Percentiles rank a stretch among this genome's conserved stretches.
Evolutionary conservation across 2,329 filamentous ascomycete genomes (phyloP).

Genomic region (Pseudocercospora ulei): DNA sequence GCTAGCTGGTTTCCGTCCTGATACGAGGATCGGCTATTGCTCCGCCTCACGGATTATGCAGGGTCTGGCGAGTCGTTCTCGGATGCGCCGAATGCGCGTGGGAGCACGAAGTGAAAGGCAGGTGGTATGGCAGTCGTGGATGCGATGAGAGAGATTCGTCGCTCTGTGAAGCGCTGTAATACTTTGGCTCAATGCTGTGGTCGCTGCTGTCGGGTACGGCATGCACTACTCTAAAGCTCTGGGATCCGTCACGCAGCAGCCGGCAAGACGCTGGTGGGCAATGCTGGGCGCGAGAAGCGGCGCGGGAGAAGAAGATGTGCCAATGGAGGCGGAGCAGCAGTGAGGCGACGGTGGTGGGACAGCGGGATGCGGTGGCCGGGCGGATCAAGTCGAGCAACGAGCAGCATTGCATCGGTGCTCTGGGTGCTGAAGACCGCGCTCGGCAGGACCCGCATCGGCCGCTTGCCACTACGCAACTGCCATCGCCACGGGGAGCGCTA

Average conservation of each 20-base stretch:
- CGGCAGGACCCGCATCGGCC: no score
- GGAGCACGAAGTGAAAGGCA: background rate
- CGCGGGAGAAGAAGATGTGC: background rate
- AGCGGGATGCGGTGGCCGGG: background rate
- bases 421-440: no score
- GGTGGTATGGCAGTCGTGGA: background rate
- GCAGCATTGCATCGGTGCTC: no score
- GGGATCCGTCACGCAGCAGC: slow-evolving; percentile 7
- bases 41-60: slow-evolving; percentile 10
- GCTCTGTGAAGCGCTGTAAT: slow-evolving; percentile 5
- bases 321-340: background rate
- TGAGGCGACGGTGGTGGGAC: background rate
- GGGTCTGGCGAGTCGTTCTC: slow-evolving; percentile 8
- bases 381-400: no score
- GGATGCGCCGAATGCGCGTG: slow-evolving; percentile 3
- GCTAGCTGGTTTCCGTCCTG: slow-evolving; percentile 2
- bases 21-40: slow-evolving; percentile 7
- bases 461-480: no score
- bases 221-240: slow-evolving; percentile 1
- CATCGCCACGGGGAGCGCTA: no score
- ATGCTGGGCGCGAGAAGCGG: background rate
- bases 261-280: background rate
- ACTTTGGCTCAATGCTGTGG: slow-evolving; percentile 6
- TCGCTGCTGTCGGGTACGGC: slow-evolving; percentile 5
- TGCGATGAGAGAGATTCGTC: slow-evolving; percentile 5